These are phyloP conservation scores for Oryza glaberrima DNA, from an alignment of 176 grass and related monocot genomes.

Conservation along the genomic window DNA sequence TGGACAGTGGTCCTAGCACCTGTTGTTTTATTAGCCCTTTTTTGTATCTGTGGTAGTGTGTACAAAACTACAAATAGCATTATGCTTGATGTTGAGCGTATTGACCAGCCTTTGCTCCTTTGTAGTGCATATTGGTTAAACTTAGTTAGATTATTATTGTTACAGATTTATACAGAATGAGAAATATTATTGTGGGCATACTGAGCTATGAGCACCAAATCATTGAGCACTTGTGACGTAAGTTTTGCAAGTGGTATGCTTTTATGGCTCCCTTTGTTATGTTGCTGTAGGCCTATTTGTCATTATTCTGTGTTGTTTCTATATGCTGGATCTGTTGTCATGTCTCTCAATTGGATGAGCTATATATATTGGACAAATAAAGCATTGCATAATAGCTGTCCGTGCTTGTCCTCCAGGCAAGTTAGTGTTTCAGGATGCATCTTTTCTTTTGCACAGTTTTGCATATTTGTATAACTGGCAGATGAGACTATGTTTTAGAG, in stretches of 20 bases:
- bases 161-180: neutral
- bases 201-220: neutral
- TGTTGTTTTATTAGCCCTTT: neutral
- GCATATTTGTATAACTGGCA: neutral
- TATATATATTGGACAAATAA: constrained; percentile 4
- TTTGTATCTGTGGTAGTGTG: neutral
- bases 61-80: neutral
- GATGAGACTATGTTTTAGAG: constrained; percentile 4
- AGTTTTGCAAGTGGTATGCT: constrained; percentile 1
- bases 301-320: constrained; percentile 16
- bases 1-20: constrained; percentile 20
- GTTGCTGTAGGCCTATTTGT: neutral
- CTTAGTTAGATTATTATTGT: neutral
- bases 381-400: neutral
- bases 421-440: constrained; percentile 6
- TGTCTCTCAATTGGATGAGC: neutral
- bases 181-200: neutral
- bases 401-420: neutral
- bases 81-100: constrained; percentile 29
- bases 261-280: constrained; percentile 6
- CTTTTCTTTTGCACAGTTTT: constrained; percentile 6
- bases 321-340: neutral
- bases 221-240: neutral
- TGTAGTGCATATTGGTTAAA: neutral
- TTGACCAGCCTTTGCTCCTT: constrained; percentile 20